phyloP scores from a whole-genome alignment of 192 early-diverging fungal species.

The Phlyctochytrium planicorne region DNA sequence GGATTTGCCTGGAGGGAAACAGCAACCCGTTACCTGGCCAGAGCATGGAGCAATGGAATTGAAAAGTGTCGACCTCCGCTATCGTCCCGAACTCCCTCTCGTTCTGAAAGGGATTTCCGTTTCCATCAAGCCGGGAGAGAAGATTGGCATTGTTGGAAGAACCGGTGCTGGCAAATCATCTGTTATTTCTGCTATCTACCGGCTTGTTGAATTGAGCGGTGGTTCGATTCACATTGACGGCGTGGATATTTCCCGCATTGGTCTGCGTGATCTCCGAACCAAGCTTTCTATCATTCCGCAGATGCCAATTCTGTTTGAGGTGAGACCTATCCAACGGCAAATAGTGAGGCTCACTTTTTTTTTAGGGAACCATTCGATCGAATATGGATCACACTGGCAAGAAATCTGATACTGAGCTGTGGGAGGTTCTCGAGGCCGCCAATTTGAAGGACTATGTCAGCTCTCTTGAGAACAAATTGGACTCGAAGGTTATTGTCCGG shows the following conservation, averaged over 20 bases:
- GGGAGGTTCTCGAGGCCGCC: constrained; percentile 63
- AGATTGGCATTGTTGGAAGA: constrained; percentile 58
- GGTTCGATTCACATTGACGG: constrained; percentile 74
- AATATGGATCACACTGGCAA: constrained; percentile 52
- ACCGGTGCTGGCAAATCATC: constrained; percentile 86
- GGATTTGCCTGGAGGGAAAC: constrained; percentile 31
- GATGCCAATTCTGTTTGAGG: constrained; percentile 73
- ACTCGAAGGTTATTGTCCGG: constrained; percentile 34
- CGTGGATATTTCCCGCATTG: constrained; percentile 69
- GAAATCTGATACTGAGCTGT: constrained; percentile 63
- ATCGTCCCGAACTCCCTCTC: constrained; percentile 69
- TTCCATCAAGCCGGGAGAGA: constrained; percentile 36
- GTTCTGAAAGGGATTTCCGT: constrained; percentile 50
- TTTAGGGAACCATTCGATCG: constrained; percentile 31
- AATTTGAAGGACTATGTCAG: constrained; percentile 68
- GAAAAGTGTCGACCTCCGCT: constrained; percentile 67
- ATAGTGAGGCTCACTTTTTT: constrained; percentile 57
- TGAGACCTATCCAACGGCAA: too few species aligned
- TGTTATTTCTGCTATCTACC: constrained; percentile 70
- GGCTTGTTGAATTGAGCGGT: constrained; percentile 67
- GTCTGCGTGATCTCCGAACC: constrained; percentile 77
- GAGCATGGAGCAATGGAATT: constrained; percentile 67
- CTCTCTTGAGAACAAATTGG: constrained; percentile 57
- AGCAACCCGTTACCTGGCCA: constrained; percentile 52
- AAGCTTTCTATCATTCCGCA: constrained; percentile 88